phyloP scores from a whole-genome alignment of 306 rosid species.

The Fragaria vesca region DNA sequence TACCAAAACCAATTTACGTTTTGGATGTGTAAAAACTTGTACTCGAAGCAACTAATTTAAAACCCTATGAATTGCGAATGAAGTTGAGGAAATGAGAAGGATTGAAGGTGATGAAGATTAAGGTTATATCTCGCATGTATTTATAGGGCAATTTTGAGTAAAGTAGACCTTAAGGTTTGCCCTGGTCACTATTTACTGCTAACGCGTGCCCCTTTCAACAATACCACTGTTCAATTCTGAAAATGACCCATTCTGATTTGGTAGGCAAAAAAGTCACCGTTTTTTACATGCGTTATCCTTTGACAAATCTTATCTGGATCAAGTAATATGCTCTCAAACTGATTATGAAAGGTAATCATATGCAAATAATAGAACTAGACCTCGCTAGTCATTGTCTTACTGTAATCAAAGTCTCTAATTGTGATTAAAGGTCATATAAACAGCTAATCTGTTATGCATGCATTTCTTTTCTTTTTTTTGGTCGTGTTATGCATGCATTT shows the following conservation, averaged over 20 bases:
- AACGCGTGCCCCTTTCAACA: not conserved
- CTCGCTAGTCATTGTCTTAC: not conserved
- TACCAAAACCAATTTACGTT: not conserved
- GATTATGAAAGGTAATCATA: not conserved
- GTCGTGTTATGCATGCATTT: not conserved
- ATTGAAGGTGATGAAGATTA: not conserved
- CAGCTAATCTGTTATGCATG: not conserved
- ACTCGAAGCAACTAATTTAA: not conserved
- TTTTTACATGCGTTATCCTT: not conserved
- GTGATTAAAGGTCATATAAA: not conserved
- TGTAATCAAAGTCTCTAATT: not conserved
- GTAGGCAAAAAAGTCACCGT: not conserved
- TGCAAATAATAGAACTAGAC: not conserved
- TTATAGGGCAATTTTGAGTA: conserved; percentile 7
- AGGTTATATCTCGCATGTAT: not conserved
- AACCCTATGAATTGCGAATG: not conserved
- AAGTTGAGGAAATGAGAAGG: not conserved
- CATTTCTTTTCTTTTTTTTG: not conserved
- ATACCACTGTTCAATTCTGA: not conserved
- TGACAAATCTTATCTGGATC: conserved; percentile 2
- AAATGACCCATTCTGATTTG: conserved; percentile 1
- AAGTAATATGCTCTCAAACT: not conserved
- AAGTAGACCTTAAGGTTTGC: conserved; percentile 1
- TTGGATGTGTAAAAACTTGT: not conserved
- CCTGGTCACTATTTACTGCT: not conserved